A percentile compares a stretch with the other conserved stretches of the same genome.
phyloP scores from a whole-genome alignment of 2,329 filamentous ascomycete genomes.

The Arthrinium puccinioides region DNA sequence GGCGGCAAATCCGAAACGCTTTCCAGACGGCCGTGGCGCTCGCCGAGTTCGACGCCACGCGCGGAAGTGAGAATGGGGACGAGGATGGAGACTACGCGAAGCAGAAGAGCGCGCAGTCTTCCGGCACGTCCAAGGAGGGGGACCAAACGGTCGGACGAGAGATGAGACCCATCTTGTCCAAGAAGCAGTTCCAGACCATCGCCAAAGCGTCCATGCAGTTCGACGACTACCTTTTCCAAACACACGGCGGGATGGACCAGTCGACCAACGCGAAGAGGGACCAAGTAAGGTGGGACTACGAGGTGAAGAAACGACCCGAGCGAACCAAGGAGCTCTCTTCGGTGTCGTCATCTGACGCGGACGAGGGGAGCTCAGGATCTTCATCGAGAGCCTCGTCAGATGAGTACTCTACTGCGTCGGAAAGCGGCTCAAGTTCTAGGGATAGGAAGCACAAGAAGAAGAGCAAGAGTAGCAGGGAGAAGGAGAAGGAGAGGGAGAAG shows the following conservation, averaged over 20 bases:
- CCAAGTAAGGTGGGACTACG: constrained; percentile 1
- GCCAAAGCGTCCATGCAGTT: constrained; percentile 2
- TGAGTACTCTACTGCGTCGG: constrained; percentile 1
- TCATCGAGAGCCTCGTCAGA: too few species aligned
- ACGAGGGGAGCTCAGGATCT: too few species aligned
- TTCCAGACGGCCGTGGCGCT: constrained; percentile 6
- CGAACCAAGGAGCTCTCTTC: neutral
- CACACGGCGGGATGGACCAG: constrained; percentile 8
- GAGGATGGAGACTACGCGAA: neutral
- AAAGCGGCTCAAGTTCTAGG: neutral
- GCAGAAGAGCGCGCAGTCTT: neutral
- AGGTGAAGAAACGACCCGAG: neutral
- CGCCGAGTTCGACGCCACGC: constrained; percentile 1
- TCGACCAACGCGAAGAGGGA: constrained; percentile 4
- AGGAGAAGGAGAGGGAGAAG: constrained; percentile 1
- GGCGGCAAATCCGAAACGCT: constrained; percentile 7
- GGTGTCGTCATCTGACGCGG: too few species aligned
- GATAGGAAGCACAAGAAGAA: neutral
- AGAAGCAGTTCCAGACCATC: constrained; percentile 4
- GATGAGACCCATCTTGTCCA: constrained; percentile 2
- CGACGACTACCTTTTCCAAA: constrained; percentile 2
- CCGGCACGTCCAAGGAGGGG: too few species aligned
- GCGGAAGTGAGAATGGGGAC: neutral
- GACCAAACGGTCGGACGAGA: too few species aligned
- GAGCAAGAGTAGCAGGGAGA: constrained; percentile 11